phyloP scores from a whole-genome alignment of 225 moss, liverwort and hornwort genomes.

The Rhytidiadelphus loreus region DNA sequence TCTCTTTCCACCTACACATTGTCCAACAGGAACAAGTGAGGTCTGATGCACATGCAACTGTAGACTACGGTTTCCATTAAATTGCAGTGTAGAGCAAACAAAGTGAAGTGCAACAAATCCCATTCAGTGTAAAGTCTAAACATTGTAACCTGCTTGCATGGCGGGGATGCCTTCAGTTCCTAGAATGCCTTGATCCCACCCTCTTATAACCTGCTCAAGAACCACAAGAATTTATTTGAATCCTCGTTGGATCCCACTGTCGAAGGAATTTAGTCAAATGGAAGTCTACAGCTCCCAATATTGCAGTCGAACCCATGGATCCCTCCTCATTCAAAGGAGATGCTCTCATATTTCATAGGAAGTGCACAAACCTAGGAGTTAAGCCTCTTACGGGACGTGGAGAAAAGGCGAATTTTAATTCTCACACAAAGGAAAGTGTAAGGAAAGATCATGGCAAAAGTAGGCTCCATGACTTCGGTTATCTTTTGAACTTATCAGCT shows the following conservation, averaged over 20 bases:
- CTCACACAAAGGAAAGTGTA: background rate
- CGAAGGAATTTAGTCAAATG: background rate
- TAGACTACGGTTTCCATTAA: background rate
- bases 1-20: conserved; percentile 69
- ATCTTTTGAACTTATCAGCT: background rate
- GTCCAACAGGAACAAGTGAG: background rate
- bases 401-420: background rate
- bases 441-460: background rate
- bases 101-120: background rate
- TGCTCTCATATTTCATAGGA: background rate
- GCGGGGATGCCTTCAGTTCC: conserved; percentile 72
- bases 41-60: background rate
- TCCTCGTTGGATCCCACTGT: background rate
- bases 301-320: background rate
- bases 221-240: background rate
- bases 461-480: background rate
- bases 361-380: background rate
- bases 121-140: background rate
- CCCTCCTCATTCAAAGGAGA: background rate
- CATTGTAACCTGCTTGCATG: conserved; percentile 70
- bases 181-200: conserved; percentile 96
- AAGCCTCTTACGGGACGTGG: background rate
- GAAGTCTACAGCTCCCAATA: background rate
- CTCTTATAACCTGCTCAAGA: conserved; percentile 74
- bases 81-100: background rate